A percentile compares a stretch with the other conserved stretches of the same genome.
phyloP scores from a whole-genome alignment of 805 yeast species.

The Ascoidea tarda region DNA sequence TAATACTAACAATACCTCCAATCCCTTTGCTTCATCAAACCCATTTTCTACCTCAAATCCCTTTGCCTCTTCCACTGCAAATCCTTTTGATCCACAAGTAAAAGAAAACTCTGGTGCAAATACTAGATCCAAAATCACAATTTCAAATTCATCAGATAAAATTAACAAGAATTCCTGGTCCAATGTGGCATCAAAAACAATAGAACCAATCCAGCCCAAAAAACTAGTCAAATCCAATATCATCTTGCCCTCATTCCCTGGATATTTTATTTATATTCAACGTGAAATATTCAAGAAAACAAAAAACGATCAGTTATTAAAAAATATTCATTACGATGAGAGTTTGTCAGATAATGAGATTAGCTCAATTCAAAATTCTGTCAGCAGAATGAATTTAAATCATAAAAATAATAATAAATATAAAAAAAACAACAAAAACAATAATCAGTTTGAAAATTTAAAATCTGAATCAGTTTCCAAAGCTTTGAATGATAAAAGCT shows the following conservation, averaged over 20 bases:
- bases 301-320: conserved; percentile 36
- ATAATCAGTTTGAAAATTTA: background rate
- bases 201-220: background rate
- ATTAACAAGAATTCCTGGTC: background rate
- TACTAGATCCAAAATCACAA: conserved; percentile 13
- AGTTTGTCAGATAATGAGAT: conserved; percentile 22
- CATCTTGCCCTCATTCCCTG: conserved; percentile 41
- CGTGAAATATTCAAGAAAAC: conserved; percentile 47
- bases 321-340: conserved; percentile 36
- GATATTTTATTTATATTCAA: conserved; percentile 58
- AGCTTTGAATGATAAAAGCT: conserved; percentile 59
- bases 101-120: conserved; percentile 14
- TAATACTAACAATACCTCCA: conserved; percentile 5
- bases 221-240: conserved; percentile 12
- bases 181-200: background rate
- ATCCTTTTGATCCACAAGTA: background rate
- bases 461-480: conserved; percentile 30
- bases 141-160: conserved; percentile 8
- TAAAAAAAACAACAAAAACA: conserved; percentile 13
- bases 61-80: conserved; percentile 7
- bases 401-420: background rate
- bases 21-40: conserved; percentile 22
- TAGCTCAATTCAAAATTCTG: conserved; percentile 15
- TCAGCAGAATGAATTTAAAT: background rate
- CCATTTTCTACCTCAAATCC: conserved; percentile 24